Evolutionary conservation across 192 early-diverging fungal genomes (phyloP).

Genomic region (Radiomyces spectabilis): DNA sequence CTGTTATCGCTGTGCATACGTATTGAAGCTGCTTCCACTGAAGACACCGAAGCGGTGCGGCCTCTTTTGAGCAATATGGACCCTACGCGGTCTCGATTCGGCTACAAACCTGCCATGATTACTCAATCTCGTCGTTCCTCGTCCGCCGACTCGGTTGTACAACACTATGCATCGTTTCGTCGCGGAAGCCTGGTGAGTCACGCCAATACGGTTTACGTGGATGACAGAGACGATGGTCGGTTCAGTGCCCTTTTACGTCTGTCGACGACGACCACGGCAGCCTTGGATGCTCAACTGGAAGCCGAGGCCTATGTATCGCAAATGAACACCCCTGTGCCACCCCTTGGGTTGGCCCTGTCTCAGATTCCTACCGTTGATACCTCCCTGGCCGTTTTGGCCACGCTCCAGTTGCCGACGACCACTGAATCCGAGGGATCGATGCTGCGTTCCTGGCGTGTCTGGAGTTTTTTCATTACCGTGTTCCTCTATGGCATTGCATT

Average conservation of each 20-base stretch:
- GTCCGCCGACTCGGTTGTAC: too few relatives aligned
- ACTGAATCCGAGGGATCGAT: slow-evolving; percentile 3
- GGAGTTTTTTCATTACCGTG: slow-evolving; percentile 20
- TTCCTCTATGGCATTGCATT: slow-evolving; percentile 22
- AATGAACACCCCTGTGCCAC: slow-evolving; percentile 12
- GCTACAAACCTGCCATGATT: too few relatives aligned
- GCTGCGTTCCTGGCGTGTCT: slow-evolving; percentile 5
- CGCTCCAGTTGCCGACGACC: not conserved
- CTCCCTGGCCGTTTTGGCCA: slow-evolving; percentile 14
- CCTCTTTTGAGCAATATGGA: too few relatives aligned
- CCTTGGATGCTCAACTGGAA: slow-evolving; percentile 11
- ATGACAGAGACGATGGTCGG: slow-evolving; percentile 73
- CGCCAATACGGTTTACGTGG: slow-evolving; percentile 51
- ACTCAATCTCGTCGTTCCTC: too few relatives aligned
- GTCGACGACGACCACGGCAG: too few relatives aligned
- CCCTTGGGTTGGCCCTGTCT: slow-evolving; percentile 22
- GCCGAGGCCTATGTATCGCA: slow-evolving; percentile 9
- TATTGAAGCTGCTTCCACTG: too few relatives aligned
- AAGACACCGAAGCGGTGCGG: too few relatives aligned
- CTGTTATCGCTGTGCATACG: too few relatives aligned
- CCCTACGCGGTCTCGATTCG: too few relatives aligned
- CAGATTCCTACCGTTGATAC: slow-evolving; percentile 22
- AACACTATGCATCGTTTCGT: too few relatives aligned
- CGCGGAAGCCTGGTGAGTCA: slow-evolving; percentile 18
- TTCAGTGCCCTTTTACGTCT: slow-evolving; percentile 73